Evolutionary conservation across 176 grass and related monocot species (phyloP), one percentile per base, ranked within the genome.

Genomic region (Metroxylon sagu): DNA sequence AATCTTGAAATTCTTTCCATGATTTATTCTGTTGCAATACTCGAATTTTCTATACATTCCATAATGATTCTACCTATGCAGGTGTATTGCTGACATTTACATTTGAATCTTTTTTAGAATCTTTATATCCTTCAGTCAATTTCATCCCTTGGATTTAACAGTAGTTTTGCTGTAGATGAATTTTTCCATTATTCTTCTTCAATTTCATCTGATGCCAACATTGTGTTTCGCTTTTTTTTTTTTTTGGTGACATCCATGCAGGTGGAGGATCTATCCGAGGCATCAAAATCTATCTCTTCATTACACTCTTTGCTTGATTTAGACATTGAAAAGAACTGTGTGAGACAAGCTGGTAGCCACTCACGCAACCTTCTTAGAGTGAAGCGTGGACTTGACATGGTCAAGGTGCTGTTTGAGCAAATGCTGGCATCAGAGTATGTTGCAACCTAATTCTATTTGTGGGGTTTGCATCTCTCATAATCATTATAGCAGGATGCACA

Each of bases 321-420:
- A 70, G 87, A 97, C 56, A 73, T 97, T 62, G 71, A 97, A 29
- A 71, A 85, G 10, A 73, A 58, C 31, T 77, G 64, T 14, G 69
- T 85, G 57, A 80, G 66, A 72, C 66, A 76, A 65, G 59, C 52
- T 3, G 87, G 92, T 52, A 88, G 87, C 68, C 87, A 85, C 61
- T 80, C 87, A 4, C 68, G 87, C 76, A 97, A 97, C 72, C 69
- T 97, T 16, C 92, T 97, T 48, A 87, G 81, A 74, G 87, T 97
- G 18, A 82, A 82, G 66, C 83, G 84, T 56, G 87, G 87, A 52
- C 61, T 97, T 26, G 83, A 97, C 74, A 91, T 97, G 92, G 86
- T 97, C 50, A 97, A 89, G 69, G 75, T 90, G 57, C 77, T 97
- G 27, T 97, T 97, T 80, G 87, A 91, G 72, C 59, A 80, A 72